These are phyloP conservation scores for Mycena capillaripes DNA, from an alignment of 768 basidiomycete genomes.

Conservation along the genomic window DNA sequence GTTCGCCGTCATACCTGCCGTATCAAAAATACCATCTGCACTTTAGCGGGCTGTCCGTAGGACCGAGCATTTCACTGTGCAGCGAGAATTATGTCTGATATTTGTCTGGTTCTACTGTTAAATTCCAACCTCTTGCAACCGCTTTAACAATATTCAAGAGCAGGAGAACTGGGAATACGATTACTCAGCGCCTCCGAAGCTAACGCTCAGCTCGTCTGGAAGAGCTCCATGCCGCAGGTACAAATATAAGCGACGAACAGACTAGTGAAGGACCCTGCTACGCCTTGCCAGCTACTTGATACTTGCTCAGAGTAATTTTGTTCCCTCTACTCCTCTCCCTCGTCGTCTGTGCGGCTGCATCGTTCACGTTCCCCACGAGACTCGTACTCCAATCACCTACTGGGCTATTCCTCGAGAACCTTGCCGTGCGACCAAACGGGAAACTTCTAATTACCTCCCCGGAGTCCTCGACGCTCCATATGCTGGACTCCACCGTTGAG, in stretches of 20 bases:
- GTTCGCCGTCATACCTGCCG: slow-evolving; percentile 12
- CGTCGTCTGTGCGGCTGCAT: slow-evolving; percentile 4
- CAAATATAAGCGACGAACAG: slow-evolving; percentile 7
- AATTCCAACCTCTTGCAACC: slow-evolving; percentile 4
- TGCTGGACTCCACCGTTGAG: slow-evolving; percentile 9
- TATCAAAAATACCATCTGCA: slow-evolving; percentile 20
- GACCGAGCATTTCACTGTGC: slow-evolving; percentile 18
- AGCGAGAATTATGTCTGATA: slow-evolving; percentile 14
- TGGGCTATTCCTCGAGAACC: slow-evolving; percentile 18
- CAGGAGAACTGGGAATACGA: slow-evolving; percentile 8
- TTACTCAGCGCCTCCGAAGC: slow-evolving; percentile 11
- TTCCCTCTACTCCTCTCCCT: slow-evolving; percentile 6
- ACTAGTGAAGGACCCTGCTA: slow-evolving; percentile 5
- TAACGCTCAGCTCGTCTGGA: slow-evolving; percentile 7
- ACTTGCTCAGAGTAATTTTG: slow-evolving; percentile 1
- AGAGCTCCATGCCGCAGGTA: slow-evolving; percentile 5
- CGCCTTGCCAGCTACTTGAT: slow-evolving; percentile 6
- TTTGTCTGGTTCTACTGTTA: background rate
- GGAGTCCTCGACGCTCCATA: slow-evolving; percentile 13
- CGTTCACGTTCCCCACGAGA: slow-evolving; percentile 15
- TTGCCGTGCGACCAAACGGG: slow-evolving; percentile 16
- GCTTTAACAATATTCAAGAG: background rate
- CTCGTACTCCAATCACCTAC: slow-evolving; percentile 6
- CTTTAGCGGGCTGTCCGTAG: slow-evolving; percentile 12
- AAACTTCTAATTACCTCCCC: slow-evolving; percentile 22